Evolutionary conservation across 192 early-diverging fungal species (phyloP).

Genomic region (Chytriomyces sp.): DNA sequence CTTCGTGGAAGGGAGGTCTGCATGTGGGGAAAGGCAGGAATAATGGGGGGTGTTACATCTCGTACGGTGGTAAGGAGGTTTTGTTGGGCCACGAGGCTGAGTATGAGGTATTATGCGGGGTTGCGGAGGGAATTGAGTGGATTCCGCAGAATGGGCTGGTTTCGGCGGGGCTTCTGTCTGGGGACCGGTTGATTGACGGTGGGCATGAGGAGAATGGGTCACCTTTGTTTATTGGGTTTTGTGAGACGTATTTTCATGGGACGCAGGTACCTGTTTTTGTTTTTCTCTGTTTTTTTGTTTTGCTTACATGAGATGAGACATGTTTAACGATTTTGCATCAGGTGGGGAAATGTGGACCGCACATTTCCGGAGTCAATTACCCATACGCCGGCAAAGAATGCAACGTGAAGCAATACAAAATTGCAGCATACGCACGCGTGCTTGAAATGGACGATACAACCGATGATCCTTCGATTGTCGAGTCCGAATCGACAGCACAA

Average conservation of each 20-base stretch:
- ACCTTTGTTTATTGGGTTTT: constrained; percentile 12
- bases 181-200: constrained; percentile 6
- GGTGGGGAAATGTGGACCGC: constrained; percentile 21
- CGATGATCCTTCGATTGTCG: not conserved
- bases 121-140: constrained; percentile 14
- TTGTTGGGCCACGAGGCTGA: not conserved
- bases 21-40: constrained; percentile 26
- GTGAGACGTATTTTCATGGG: constrained; percentile 28
- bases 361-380: constrained; percentile 21
- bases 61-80: constrained; percentile 23
- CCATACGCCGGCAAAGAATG: constrained; percentile 25
- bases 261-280: not conserved
- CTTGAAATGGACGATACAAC: not conserved
- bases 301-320: not conserved
- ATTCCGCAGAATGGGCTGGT: not conserved
- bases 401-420: constrained; percentile 1
- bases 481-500: not conserved
- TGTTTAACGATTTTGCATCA: not conserved
- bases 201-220: constrained; percentile 3
- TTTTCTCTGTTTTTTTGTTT: not conserved
- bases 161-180: not conserved
- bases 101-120: constrained; percentile 27
- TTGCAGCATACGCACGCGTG: constrained; percentile 3
- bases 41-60: constrained; percentile 13
- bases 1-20: not conserved